Conservation (phyloP, 352 stramenopile species). For the Phytopythium montanum region DNA sequence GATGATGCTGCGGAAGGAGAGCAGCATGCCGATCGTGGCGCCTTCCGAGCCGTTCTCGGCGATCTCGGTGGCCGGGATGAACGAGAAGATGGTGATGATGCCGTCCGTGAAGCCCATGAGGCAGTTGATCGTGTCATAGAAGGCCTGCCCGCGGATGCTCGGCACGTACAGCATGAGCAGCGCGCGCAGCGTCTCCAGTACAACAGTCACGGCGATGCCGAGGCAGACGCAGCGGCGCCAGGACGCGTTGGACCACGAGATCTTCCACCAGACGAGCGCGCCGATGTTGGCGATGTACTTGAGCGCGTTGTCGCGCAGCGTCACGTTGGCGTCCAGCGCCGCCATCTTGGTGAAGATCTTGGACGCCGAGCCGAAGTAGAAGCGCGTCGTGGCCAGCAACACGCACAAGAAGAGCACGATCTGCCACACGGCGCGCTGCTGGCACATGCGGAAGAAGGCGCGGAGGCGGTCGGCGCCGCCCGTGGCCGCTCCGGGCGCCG, state of each 20-base stretch:
- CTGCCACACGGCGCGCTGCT: conserved; percentile 75
- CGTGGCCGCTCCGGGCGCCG: conserved; percentile 11
- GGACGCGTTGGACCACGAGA: conserved; percentile 41
- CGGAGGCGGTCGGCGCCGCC: conserved; percentile 18
- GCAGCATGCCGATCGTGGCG: conserved; percentile 57
- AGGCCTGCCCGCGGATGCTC: conserved; percentile 25
- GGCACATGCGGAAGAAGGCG: conserved; percentile 62
- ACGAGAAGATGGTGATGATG: conserved; percentile 68
- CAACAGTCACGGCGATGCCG: conserved; percentile 37
- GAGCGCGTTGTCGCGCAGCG: conserved; percentile 42
- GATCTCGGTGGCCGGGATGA: conserved; percentile 64
- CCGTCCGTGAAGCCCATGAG: conserved; percentile 54
- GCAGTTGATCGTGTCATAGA: conserved; percentile 50
- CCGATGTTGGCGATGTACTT: conserved; percentile 49
- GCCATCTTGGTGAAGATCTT: conserved; percentile 31
- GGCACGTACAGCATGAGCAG: conserved; percentile 61
- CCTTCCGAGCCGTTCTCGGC: conserved; percentile 68
- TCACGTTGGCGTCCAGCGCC: conserved; percentile 32
- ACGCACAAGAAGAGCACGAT: conserved; percentile 71
- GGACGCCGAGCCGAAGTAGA: conserved; percentile 52
- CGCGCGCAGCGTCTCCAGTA: conserved; percentile 47
- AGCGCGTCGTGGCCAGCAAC: conserved; percentile 43
- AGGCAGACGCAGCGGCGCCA: conserved; percentile 33
- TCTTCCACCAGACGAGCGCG: conserved; percentile 56
- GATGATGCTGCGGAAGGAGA: conserved; percentile 58